Conservation (phyloP, 305 asterid genomes). For the Fraxinus ornus region DNA sequence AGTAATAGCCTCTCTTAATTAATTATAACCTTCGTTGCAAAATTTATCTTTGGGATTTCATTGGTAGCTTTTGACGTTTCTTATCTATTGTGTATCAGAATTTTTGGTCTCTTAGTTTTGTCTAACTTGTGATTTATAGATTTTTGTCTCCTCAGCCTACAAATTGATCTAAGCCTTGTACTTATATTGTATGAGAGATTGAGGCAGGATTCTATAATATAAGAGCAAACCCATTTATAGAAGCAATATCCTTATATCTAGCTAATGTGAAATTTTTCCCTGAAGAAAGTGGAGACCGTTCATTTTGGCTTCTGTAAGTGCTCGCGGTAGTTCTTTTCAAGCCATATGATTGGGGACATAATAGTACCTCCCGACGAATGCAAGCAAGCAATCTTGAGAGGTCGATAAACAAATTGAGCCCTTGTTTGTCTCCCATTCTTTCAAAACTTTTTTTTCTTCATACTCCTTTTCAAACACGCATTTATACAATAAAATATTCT, state of each 20-base stretch:
- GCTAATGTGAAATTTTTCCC: background rate
- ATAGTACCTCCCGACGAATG: background rate
- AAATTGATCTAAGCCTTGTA: background rate
- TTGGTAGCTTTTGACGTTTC: background rate
- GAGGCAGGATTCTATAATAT: background rate
- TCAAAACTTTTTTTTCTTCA: too few species aligned
- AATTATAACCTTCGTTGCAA: background rate
- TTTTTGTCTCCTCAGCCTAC: background rate
- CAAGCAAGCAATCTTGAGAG: background rate
- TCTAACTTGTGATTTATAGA: background rate
- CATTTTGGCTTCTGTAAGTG: background rate
- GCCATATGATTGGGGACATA: background rate
- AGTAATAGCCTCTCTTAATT: constrained; percentile 28
- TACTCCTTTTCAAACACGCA: too few species aligned
- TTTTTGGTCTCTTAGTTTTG: background rate
- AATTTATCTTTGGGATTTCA: background rate
- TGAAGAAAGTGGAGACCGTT: background rate
- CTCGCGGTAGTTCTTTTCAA: background rate
- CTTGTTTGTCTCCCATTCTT: too few species aligned
- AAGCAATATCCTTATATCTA: background rate
- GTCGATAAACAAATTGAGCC: background rate
- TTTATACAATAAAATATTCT: too few species aligned
- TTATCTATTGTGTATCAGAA: background rate
- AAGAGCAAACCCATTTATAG: background rate
- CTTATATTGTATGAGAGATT: background rate